phyloP scores from a whole-genome alignment of 2,329 filamentous ascomycete genomes.

The Diaporthe sp. region DNA sequence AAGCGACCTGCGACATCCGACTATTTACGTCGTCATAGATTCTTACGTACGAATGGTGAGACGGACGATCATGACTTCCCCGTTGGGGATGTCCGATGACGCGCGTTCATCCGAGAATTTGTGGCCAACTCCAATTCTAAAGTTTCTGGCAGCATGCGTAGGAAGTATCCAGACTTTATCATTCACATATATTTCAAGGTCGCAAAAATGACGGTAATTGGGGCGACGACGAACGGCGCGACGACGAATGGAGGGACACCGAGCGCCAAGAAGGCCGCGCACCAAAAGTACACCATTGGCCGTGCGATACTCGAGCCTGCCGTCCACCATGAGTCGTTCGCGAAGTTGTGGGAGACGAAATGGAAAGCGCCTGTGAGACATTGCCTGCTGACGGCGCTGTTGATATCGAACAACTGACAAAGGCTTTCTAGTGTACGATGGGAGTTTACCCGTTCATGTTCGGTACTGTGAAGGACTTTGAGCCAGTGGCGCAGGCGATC shows the following conservation, averaged over 20 bases:
- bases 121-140: not conserved
- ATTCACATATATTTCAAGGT: not conserved
- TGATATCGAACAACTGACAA: not conserved
- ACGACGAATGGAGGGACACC: not conserved
- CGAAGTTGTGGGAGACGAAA: constrained; percentile 80
- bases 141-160: not conserved
- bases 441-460: constrained; percentile 77
- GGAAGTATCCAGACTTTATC: not conserved
- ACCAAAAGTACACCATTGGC: constrained; percentile 17
- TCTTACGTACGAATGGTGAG: not conserved
- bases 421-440: constrained; percentile 22
- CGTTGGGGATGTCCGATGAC: constrained; percentile 29
- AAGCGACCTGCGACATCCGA: too few species aligned
- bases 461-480: constrained; percentile 76
- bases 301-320: constrained; percentile 23
- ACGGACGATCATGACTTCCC: not conserved
- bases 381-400: too few species aligned
- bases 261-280: not conserved
- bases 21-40: not conserved
- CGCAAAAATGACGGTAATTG: not conserved
- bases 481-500: constrained; percentile 74
- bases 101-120: not conserved
- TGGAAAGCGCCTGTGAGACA: constrained; percentile 76
- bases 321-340: constrained; percentile 50
- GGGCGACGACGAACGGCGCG: not conserved